Evolutionary conservation across 257 asterid species (phyloP).

Genomic region (Knoxia roxburghii): DNA sequence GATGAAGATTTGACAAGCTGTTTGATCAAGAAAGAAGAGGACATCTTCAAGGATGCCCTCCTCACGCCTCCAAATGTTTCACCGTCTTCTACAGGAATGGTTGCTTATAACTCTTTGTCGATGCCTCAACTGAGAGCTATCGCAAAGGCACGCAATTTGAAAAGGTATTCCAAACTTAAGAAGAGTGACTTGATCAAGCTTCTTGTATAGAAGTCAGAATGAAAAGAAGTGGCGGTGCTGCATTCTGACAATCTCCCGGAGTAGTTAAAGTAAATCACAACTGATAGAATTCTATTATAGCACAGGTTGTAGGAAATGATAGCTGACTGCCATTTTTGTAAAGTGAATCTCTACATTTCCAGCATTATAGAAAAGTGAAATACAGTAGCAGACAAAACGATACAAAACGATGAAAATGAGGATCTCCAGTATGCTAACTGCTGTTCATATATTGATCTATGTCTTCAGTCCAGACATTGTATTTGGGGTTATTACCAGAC

Average conservation of each 20-base stretch:
- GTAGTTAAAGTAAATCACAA: no score
- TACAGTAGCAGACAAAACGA: neutral
- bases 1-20: neutral
- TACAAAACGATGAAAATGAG: neutral
- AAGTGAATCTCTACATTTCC: no score
- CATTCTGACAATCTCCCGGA: neutral
- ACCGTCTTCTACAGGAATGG: neutral
- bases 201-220: constrained; percentile 10
- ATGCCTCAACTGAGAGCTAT: constrained; percentile 27
- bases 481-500: neutral
- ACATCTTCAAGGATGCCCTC: neutral
- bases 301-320: neutral
- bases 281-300: no score
- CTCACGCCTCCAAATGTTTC: neutral
- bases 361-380: neutral
- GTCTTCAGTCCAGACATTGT: neutral
- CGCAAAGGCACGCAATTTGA: constrained; percentile 33
- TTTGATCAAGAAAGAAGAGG: neutral
- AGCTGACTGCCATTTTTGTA: neutral
- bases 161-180: constrained; percentile 20
- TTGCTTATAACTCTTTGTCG: constrained; percentile 8
- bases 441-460: no score
- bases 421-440: neutral
- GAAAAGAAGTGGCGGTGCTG: neutral
- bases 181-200: constrained; percentile 29